Conservation (phyloP, 371 early-diverging fungal genomes). For the Saksenaea vasiformis region DNA sequence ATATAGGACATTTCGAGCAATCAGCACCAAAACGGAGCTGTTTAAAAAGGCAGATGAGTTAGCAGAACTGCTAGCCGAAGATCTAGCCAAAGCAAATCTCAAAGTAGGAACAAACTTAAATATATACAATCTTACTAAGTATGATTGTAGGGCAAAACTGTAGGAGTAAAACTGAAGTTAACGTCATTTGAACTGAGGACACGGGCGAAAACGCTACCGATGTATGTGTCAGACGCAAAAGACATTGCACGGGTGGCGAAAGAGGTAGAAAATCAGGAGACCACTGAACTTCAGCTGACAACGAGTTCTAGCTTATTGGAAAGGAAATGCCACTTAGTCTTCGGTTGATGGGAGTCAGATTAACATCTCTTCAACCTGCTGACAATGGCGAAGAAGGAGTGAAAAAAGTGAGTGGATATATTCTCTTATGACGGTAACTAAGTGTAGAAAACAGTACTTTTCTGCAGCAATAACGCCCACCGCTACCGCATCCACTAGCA, state of each 20-base stretch:
- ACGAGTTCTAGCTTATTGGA: slow-evolving; percentile 19
- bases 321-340: slow-evolving; percentile 46
- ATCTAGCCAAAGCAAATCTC: slow-evolving; percentile 23
- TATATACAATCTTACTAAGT: neutral
- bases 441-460: slow-evolving; percentile 10
- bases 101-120: slow-evolving; percentile 16
- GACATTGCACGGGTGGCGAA: slow-evolving; percentile 43
- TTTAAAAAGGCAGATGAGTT: slow-evolving; percentile 41
- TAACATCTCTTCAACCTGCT: slow-evolving; percentile 32
- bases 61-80: slow-evolving; percentile 29
- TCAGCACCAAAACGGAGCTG: slow-evolving; percentile 28
- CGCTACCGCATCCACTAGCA: neutral
- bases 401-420: slow-evolving; percentile 25
- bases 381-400: slow-evolving; percentile 31
- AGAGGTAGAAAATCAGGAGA: slow-evolving; percentile 11
- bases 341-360: slow-evolving; percentile 46
- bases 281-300: neutral
- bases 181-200: slow-evolving; percentile 39
- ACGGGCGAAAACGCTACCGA: slow-evolving; percentile 41
- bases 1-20: slow-evolving; percentile 37
- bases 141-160: slow-evolving; percentile 30
- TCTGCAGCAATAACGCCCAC: slow-evolving; percentile 7
- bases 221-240: slow-evolving; percentile 27
- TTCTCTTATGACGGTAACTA: neutral
- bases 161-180: slow-evolving; percentile 45